Evolutionary conservation across 805 yeast genomes (phyloP).

Genomic region (Spathaspora sp.): DNA sequence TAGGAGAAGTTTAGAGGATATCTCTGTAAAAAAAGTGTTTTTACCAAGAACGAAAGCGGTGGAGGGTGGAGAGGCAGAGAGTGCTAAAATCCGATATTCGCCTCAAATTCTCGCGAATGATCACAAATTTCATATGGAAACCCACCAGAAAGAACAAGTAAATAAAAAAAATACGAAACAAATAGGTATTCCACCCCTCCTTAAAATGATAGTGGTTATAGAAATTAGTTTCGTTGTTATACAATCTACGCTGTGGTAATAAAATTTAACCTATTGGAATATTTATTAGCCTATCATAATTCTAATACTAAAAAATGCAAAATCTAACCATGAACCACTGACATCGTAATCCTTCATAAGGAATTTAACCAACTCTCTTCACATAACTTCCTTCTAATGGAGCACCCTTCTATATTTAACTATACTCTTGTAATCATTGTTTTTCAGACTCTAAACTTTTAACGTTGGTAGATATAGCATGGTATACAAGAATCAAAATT

Average conservation of each 20-base stretch:
- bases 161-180: too few species aligned
- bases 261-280: not conserved
- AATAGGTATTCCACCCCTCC: too few species aligned
- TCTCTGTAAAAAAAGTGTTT: not conserved
- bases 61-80: not conserved
- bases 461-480: constrained; percentile 54
- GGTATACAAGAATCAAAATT: constrained; percentile 68
- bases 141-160: not conserved
- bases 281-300: not conserved
- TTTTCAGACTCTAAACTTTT: constrained; percentile 11
- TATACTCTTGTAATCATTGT: not conserved
- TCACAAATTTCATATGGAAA: not conserved
- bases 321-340: not conserved
- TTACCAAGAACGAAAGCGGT: not conserved
- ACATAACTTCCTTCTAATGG: too few species aligned
- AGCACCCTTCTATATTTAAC: not conserved
- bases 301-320: not conserved
- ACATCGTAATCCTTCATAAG: not conserved
- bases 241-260: not conserved
- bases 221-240: not conserved
- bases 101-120: not conserved
- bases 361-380: not conserved
- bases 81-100: not conserved
- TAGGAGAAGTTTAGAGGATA: too few species aligned
- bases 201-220: too few species aligned